Evolutionary conservation across 148 eudicot species (phyloP), one percentile per base, ranked within the genome.

Genomic region (Diospyros lotus): DNA sequence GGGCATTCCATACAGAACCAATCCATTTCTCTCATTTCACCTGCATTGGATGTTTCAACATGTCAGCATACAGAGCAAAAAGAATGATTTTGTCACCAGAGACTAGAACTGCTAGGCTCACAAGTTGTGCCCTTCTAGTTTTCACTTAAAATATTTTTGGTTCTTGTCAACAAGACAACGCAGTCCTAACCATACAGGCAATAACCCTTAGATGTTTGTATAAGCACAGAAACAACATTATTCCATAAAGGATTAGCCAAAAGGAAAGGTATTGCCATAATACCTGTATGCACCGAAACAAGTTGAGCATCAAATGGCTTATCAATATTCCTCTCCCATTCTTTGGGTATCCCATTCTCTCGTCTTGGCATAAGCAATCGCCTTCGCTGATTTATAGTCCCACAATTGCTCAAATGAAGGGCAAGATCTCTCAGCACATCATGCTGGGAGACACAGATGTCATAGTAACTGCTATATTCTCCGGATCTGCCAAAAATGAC

Each of bases 351-450:
- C 59, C 84, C 76, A 62, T 58, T 18, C 76, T 93, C 97, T 85
- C 91, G 84, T 74, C 89, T 81, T 15, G 97, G 86, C 97, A 93
- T 93, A 68, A 93, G 73, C 84, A 93, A 58, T 44, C 97, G 66
- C 61, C 62, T 89, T 63, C 89, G 58, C 64, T 84, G 81, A 79
- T 93, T 90, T 61, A 86, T 48, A 14, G 44, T 73, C 64, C 77
- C 90, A 2, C 73, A 61, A 71, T 76, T 87, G 82, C 89, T 88
- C 76, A 87, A 71, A 80, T 93, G 87, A 71, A 93, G 76, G 58
- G 97, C 97, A 9, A 93, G 90, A 72, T 93, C 97, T 80, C 97
- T 81, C 80, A 93, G 51, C 17, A 93, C 91, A 82, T 93, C 97
- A 72, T 93, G 97, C 74, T 93, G 97, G 75, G 86, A 84, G 12